phyloP scores from a whole-genome alignment of 2,329 filamentous ascomycete species.

The Reticulascus tulasneorum region DNA sequence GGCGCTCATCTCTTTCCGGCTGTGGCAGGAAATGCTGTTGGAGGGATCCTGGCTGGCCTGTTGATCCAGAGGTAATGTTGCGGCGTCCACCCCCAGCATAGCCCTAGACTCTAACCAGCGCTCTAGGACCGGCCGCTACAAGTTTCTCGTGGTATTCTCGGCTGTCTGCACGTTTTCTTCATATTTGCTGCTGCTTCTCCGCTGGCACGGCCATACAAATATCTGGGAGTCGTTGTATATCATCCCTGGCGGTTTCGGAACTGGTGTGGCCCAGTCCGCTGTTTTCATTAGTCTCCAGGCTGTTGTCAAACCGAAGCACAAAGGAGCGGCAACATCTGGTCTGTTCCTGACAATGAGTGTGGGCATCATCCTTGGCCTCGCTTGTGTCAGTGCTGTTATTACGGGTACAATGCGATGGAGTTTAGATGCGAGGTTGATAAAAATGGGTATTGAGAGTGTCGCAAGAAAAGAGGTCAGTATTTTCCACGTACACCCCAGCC shows the following conservation, averaged over 20 bases:
- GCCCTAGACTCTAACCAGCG: not conserved
- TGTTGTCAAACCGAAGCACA: slow-evolving; percentile 30
- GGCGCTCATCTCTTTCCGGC: slow-evolving; percentile 62
- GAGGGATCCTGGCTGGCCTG: slow-evolving; percentile 56
- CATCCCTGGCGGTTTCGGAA: slow-evolving; percentile 44
- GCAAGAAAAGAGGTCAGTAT: slow-evolving; percentile 10
- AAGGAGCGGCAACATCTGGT: slow-evolving; percentile 35
- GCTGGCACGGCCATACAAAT: slow-evolving; percentile 58
- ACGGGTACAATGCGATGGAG: slow-evolving; percentile 16
- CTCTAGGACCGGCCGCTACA: slow-evolving; percentile 59
- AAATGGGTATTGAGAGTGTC: slow-evolving; percentile 9
- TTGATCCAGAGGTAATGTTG: slow-evolving; percentile 44
- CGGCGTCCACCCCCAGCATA: not conserved
- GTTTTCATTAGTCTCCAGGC: slow-evolving; percentile 39
- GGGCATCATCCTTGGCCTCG: slow-evolving; percentile 34
- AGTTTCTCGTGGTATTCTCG: slow-evolving; percentile 46
- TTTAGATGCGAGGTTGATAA: slow-evolving; percentile 9
- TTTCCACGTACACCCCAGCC: not conserved
- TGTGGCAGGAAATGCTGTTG: slow-evolving; percentile 62
- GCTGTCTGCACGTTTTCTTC: slow-evolving; percentile 43
- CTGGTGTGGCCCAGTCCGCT: slow-evolving; percentile 34
- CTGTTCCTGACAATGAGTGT: slow-evolving; percentile 34
- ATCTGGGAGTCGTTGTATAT: slow-evolving; percentile 56
- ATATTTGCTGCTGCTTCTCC: slow-evolving; percentile 49
- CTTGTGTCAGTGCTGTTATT: slow-evolving; percentile 32